Evolutionary conservation across 169 alveolate genomes (phyloP), one percentile per base, ranked within the genome.

Genomic region (Neospora caninum): DNA sequence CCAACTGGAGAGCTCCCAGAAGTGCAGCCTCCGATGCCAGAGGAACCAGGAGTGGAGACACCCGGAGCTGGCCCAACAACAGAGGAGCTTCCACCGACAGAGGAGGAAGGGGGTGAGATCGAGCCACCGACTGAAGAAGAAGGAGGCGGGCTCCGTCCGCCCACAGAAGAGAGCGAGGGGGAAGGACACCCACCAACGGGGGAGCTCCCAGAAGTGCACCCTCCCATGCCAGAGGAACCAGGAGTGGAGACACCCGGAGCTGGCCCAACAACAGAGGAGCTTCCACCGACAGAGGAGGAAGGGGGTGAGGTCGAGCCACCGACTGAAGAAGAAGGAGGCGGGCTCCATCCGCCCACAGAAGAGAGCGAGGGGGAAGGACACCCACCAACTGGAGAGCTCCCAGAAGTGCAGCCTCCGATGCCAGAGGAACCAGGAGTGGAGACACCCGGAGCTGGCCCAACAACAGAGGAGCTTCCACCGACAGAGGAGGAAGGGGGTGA

Each of bases 241-340:
- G 86, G 45, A 6, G 86, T 7, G 49, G 86, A 78, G 86, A n/a
- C 42, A 20, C 86, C 86, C 86, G 86, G n/a, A 25, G 86, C 49
- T 20, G 42, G 22, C 31, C 86, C 86, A 20, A 43, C 45, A 25
- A 13, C 86, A 13, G 86, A 78, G 42, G 86, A 78, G 86, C 27
- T 25, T 78, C 86, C 86, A 13, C 86, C 86, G 45, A 78, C 13
- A 18, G 86, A 78, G 49, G 43, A 78, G 58, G 22, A n/a, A n/a
- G n/a, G n/a, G n/a, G n/a, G n/a, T n/a, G n/a, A n/a, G n/a, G n/a
- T n/a, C n/a, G n/a, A 7, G 4, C 58, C 58, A 7, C 58, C 58
- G 22, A 49, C 58, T 49, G 58, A 49, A 49, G 58, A 49, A 13
- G 58, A 49, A 49, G 58, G 58, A 4, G 58, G 58, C 58, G 58